These are phyloP conservation scores for Aspergillus glaucus DNA, from an alignment of 2,329 filamentous ascomycete species.

Conservation along the genomic window DNA sequence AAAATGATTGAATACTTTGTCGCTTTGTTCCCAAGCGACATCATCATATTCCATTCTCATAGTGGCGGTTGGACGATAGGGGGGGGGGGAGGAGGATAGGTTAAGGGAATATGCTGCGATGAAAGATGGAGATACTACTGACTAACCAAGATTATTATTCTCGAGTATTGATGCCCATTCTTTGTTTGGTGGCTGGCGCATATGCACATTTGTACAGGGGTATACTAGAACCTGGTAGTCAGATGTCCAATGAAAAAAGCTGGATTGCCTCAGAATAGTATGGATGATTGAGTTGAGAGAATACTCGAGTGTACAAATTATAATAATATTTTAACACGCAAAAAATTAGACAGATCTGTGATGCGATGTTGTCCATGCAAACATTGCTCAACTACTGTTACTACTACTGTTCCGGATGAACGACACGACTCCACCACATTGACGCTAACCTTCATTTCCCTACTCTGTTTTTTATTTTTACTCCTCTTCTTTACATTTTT, in stretches of 20 bases:
- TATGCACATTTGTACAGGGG: neutral
- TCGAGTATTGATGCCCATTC: neutral
- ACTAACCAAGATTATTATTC: neutral
- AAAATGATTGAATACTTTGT: neutral
- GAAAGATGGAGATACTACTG: neutral
- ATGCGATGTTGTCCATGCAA: too few species aligned
- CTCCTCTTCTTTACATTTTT: neutral
- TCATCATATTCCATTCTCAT: constrained; percentile 1
- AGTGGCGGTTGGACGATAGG: neutral
- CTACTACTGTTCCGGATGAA: neutral
- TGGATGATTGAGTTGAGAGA: too few species aligned
- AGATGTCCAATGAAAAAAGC: too few species aligned
- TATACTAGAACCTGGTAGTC: too few species aligned
- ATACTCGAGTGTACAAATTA: too few species aligned
- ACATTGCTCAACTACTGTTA: neutral
- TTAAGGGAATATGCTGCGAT: neutral
- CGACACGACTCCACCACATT: neutral
- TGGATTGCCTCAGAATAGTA: too few species aligned
- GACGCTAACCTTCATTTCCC: neutral
- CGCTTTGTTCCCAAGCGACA: constrained; percentile 1
- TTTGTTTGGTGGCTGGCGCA: neutral
- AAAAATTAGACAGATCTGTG: too few species aligned
- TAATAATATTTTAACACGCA: too few species aligned
- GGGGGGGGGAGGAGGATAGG: neutral
- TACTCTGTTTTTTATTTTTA: neutral